phyloP scores from a whole-genome alignment of 495 filamentous ascomycete genomes.

The Apiosordaria backusii region DNA sequence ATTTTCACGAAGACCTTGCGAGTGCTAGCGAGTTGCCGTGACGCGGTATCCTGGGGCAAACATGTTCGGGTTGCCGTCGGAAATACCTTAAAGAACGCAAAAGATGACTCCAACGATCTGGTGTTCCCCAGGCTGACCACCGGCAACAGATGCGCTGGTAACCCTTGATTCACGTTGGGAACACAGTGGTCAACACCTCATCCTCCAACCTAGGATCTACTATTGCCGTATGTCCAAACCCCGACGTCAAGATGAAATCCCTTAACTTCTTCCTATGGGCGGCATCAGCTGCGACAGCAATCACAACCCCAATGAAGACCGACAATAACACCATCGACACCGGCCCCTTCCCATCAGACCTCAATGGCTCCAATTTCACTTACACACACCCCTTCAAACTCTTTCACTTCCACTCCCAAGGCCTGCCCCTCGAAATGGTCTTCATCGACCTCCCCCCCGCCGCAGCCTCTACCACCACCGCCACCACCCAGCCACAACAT shows the following conservation, averaged over 20 bases:
- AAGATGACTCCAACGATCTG: background rate
- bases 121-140: background rate
- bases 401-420: constrained; percentile 39
- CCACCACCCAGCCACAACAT: background rate
- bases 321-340: constrained; percentile 17
- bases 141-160: background rate
- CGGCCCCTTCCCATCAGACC: constrained; percentile 30
- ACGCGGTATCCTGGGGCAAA: background rate
- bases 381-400: constrained; percentile 42
- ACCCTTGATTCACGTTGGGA: background rate
- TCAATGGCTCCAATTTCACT: constrained; percentile 43
- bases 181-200: background rate
- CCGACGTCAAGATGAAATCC: background rate
- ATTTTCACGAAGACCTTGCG: background rate
- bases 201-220: background rate
- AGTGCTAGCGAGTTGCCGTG: background rate
- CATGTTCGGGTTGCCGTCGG: background rate
- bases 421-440: constrained; percentile 40
- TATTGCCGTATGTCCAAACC: background rate
- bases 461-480: background rate
- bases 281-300: background rate
- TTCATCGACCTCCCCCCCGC: constrained; percentile 43
- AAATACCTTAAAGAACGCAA: background rate
- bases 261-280: background rate
- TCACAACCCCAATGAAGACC: background rate